These are phyloP conservation scores for Wallacemonas sp. DNA, from an alignment of 208 protist genomes.

Conservation along the genomic window DNA sequence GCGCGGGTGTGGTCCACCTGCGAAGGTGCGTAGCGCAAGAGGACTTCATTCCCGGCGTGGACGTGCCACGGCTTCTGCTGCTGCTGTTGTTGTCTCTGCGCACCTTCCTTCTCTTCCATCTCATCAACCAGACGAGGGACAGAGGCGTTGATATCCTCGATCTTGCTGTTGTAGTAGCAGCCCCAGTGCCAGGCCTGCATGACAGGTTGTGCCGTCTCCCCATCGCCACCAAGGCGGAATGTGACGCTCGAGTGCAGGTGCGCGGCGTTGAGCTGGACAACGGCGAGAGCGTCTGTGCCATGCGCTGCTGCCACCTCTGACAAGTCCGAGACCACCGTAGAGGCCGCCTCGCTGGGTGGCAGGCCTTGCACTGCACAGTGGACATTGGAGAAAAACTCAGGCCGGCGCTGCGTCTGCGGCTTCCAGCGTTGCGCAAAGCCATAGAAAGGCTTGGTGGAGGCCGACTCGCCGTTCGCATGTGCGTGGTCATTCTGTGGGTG, in stretches of 20 bases:
- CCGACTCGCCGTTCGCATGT: not conserved
- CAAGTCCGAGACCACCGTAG: not conserved
- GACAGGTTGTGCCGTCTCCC: no score
- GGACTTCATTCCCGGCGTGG: slow-evolving; percentile 64
- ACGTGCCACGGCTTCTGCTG: slow-evolving; percentile 20
- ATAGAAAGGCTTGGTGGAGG: not conserved
- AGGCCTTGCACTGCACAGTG: not conserved
- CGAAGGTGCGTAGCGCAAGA: slow-evolving; percentile 40
- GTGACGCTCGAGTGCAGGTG: slow-evolving; percentile 76
- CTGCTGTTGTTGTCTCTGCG: no score
- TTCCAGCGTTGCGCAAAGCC: slow-evolving; percentile 2
- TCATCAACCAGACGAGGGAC: slow-evolving; percentile 31
- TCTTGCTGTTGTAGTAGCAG: slow-evolving; percentile 77
- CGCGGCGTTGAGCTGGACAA: slow-evolving; percentile 50
- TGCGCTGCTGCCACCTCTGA: not conserved
- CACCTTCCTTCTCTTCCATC: no score
- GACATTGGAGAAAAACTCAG: slow-evolving; percentile 7
- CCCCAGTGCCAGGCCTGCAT: slow-evolving; percentile 86
- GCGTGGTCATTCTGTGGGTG: not conserved
- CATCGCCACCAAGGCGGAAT: slow-evolving; percentile 13
- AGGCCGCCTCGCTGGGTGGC: not conserved
- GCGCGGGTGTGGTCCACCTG: not conserved
- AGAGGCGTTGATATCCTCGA: slow-evolving; percentile 68
- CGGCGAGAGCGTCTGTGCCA: not conserved
- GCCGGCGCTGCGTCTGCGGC: not conserved